These are phyloP conservation scores for Nicotiana benthamiana DNA, from an alignment of 257 asterid genomes.

Conservation along the genomic window DNA sequence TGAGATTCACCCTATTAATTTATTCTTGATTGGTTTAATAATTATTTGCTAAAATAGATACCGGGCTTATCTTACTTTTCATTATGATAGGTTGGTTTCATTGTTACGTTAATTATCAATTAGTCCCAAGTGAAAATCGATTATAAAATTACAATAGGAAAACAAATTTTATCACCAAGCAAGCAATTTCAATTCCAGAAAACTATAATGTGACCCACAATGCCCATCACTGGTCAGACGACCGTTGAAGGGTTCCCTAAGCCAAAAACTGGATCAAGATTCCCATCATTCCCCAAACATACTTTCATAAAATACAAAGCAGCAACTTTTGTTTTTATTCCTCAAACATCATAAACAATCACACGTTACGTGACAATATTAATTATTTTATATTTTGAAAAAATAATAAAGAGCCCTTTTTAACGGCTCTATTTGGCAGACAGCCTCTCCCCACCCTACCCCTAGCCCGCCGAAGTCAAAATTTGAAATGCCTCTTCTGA, in stretches of 20 bases:
- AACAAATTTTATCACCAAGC: not conserved
- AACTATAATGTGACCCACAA: slow-evolving; percentile 12
- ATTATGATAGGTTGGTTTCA: not conserved
- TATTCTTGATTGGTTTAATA: too few relatives aligned
- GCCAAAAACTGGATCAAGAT: slow-evolving; percentile 41
- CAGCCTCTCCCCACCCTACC: slow-evolving; percentile 10
- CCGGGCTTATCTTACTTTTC: not conserved
- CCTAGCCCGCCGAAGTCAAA: slow-evolving; percentile 24
- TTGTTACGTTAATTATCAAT: not conserved
- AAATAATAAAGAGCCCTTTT: slow-evolving; percentile 1
- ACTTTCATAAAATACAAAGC: not conserved
- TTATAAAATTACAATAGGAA: not conserved
- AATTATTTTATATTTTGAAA: slow-evolving; percentile 6
- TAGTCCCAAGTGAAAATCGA: not conserved
- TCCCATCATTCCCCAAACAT: slow-evolving; percentile 9
- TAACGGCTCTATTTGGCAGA: slow-evolving; percentile 57
- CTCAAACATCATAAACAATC: not conserved
- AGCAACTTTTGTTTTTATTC: not conserved
- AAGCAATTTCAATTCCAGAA: not conserved
- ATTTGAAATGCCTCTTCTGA: slow-evolving; percentile 46
- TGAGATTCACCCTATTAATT: too few relatives aligned
- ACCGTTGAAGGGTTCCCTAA: slow-evolving; percentile 28
- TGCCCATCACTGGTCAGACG: slow-evolving; percentile 13
- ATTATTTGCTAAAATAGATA: too few relatives aligned
- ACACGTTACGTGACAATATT: slow-evolving; percentile 20